Base-by-base conservation (phyloP, 179 eudicot species). In the Amaranthus tricolor region DNA sequence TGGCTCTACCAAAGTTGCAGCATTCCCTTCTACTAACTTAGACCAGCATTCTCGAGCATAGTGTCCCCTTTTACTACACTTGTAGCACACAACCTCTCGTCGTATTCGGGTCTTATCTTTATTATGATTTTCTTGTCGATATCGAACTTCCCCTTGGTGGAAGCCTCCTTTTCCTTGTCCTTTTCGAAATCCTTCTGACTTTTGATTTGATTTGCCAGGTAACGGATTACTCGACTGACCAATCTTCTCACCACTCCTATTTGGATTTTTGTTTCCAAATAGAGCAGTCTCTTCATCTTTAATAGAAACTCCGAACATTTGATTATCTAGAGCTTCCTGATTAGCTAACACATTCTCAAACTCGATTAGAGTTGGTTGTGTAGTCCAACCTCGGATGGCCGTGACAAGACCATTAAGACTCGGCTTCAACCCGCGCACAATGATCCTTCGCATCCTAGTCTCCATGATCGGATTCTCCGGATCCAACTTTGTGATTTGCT, bases 401-500 rank as follows among this genome's bases (percentile, higher is more conserved):
- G 17, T 80, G 19, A 75, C 72, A n/a, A 80, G 50, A n/a, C 66
- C 76, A 10, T n/a, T 12, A 0, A 71, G 49, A 63, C 62, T 74
- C 4, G 69, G 76, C 51, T 71, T 24, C 31, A 24, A 24, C 2
- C 31, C 31, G 2, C 2, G 66, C 16, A 65, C 66, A n/a, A 57
- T 54, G 4, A 78, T 72, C 9, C 61, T n/a, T 14, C 15, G 13
- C 60, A 78, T 71, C 48, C 60, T 45, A 1, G 65, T 16, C 52
- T 79, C 62, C 44, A 12, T 69, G 5, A 79, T 70, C 13, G 75
- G 19, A 79, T 59, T 70, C 19, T 62, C 11, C 8, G 67, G 76
- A 70, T 75, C 76, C 60, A 80, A 74, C 53, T 75, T 65, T 17
- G 68, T 19, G 17, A 80, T 75, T 13, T 64, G 72, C 12, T 31